Evolutionary conservation across 768 basidiomycete genomes (phyloP), one percentile per base, ranked within the genome.

Genomic region (Mycena albidolilacea): DNA sequence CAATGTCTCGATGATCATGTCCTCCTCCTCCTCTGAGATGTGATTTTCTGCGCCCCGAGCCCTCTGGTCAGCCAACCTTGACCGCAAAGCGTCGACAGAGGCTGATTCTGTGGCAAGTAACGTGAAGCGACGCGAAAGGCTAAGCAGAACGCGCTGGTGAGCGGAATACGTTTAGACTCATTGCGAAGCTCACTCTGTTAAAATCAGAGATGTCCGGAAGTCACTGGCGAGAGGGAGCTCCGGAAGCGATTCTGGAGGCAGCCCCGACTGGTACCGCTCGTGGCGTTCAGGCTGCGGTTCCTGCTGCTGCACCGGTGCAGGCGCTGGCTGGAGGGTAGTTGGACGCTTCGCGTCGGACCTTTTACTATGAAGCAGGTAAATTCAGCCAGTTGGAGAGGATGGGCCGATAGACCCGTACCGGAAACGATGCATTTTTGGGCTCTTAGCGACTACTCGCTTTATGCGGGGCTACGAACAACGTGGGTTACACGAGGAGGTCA

Each of bases 201-300:
- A 83, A 77, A 96, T 95, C 79, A 93, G 88, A 71, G 94, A 95
- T 39, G 95, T 95, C 78, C 95, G 92, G 85, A 96, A 96, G 82
- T 95, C 90, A 84, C 88, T 90, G 55, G 87, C 84, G 10, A 92
- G 88, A 65, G 93, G 92, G 19, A 96, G 86, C 75, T 88, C 86
- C 61, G 88, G 90, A 3, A 90, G 83, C 60, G 80, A 75, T 69
- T 85, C 80, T 74, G 81, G 76, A 64, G 81, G 76, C 15, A 80
- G 81, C 50, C 80, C 71, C 76, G 80, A 68, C 59, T 75, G 67
- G 77, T 67, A 58, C 61, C 38, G 59, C 35, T 73, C 73, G 77
- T 65, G 73, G 75, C 74, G 77, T 76, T 75, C 60, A 64, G 83
- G 76, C 60, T 86, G 85, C 72, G 77, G 83, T 41, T 69, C 55